Percentiles rank a stretch among this genome's conserved stretches.
These are phyloP conservation scores for Colletotrichum tabaci DNA, from an alignment of 2,329 filamentous ascomycete genomes.

Conservation along the genomic window DNA sequence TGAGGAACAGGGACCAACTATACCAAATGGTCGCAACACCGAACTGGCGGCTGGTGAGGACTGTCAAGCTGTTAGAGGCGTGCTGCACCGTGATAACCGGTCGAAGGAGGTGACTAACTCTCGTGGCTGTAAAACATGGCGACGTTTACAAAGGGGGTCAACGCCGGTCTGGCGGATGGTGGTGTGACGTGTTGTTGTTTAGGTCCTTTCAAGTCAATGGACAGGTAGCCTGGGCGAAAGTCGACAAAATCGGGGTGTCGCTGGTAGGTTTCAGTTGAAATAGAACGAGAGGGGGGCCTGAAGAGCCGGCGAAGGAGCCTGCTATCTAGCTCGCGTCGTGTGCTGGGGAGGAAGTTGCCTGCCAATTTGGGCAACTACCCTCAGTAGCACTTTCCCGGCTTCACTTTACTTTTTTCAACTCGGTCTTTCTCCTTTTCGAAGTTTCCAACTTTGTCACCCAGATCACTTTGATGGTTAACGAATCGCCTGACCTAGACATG, in stretches of 20 bases:
- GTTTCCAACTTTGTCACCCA: fast-evolving
- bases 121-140: slow-evolving; percentile 97
- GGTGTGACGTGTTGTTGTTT: not conserved
- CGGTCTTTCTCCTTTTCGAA: not conserved
- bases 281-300: not conserved
- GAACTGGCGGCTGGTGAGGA: slow-evolving; percentile 89
- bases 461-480: too few species aligned
- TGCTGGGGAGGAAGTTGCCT: not conserved
- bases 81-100: not conserved
- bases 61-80: slow-evolving; percentile 56
- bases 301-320: not conserved
- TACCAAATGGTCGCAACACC: slow-evolving; percentile 97
- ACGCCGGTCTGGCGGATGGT: slow-evolving; percentile 14
- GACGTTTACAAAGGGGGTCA: slow-evolving; percentile 27
- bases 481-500: too few species aligned
- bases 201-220: not conserved
- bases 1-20: slow-evolving; percentile 45
- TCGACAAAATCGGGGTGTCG: not conserved
- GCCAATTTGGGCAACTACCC: not conserved
- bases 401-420: not conserved
- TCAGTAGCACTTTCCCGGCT: too few species aligned
- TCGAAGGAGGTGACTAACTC: slow-evolving; percentile 69
- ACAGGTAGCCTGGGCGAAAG: not conserved
- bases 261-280: not conserved
- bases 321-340: not conserved